A percentile compares a stretch with the other conserved stretches of the same genome.
These are phyloP conservation scores for Stephania japonica DNA, from an alignment of 164 flowering plant species.

Conservation along the genomic window DNA sequence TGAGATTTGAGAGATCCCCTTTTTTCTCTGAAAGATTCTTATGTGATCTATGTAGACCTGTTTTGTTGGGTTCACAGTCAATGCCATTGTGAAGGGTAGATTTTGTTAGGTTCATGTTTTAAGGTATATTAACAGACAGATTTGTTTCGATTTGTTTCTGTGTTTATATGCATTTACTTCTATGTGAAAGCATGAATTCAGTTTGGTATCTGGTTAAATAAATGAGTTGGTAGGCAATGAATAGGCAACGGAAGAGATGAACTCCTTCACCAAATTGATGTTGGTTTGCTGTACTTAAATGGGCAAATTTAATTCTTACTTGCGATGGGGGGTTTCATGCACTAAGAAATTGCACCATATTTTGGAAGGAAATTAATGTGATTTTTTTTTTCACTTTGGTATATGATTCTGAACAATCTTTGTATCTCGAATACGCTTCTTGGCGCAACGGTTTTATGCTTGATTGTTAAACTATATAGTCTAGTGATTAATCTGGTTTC, in stretches of 20 bases:
- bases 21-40: background rate
- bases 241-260: background rate
- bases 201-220: background rate
- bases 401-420: background rate
- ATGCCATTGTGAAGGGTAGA: background rate
- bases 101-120: background rate
- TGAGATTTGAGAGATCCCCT: slow-evolving; percentile 8
- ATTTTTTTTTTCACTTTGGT: background rate
- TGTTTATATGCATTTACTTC: background rate
- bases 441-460: background rate
- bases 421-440: background rate
- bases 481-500: slow-evolving; percentile 6
- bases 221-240: background rate
- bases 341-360: background rate
- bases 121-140: background rate
- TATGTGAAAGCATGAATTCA: background rate
- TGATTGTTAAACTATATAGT: slow-evolving; percentile 4
- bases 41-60: too few relatives aligned
- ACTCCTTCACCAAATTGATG: background rate
- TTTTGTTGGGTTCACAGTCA: too few relatives aligned
- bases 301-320: background rate
- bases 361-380: background rate
- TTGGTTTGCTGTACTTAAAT: background rate
- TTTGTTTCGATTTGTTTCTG: background rate
- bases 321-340: background rate